phyloP scores from a whole-genome alignment of 257 asterid species.

The Primulina eburnea region DNA sequence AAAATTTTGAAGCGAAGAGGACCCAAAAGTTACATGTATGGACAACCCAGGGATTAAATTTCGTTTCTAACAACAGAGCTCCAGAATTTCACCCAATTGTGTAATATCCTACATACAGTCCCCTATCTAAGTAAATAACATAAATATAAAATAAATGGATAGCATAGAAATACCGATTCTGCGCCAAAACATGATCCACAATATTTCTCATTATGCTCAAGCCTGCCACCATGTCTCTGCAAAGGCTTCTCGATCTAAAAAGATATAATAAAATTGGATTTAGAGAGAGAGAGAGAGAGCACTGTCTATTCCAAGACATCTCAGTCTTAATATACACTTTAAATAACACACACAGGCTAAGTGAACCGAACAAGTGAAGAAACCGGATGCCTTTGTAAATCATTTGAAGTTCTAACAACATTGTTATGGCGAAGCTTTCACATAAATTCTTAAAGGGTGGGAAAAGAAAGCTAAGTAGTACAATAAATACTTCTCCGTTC shows the following conservation, averaged over 20 bases:
- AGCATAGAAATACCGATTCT: constrained; percentile 57
- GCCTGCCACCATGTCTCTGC: constrained; percentile 98
- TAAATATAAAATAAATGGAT: constrained; percentile 17
- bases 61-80: neutral
- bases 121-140: neutral
- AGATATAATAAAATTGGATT: constrained; percentile 7
- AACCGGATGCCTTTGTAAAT: neutral
- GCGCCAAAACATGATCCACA: constrained; percentile 99
- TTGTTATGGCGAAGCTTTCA: neutral
- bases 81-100: constrained; percentile 3
- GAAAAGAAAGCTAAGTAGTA: neutral
- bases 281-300: neutral
- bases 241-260: constrained; percentile 92
- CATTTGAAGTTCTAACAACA: neutral
- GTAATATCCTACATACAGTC: constrained; percentile 14
- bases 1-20: neutral
- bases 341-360: neutral
- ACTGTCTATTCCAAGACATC: neutral
- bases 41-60: neutral
- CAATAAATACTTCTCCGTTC: neutral
- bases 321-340: neutral
- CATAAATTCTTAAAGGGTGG: neutral
- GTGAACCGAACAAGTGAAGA: neutral
- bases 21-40: neutral
- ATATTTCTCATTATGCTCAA: constrained; percentile 86